Percentiles rank a stretch among this genome's conserved stretches.
phyloP scores from a whole-genome alignment of 768 basidiomycete species.

The Serpula lacrymans region DNA sequence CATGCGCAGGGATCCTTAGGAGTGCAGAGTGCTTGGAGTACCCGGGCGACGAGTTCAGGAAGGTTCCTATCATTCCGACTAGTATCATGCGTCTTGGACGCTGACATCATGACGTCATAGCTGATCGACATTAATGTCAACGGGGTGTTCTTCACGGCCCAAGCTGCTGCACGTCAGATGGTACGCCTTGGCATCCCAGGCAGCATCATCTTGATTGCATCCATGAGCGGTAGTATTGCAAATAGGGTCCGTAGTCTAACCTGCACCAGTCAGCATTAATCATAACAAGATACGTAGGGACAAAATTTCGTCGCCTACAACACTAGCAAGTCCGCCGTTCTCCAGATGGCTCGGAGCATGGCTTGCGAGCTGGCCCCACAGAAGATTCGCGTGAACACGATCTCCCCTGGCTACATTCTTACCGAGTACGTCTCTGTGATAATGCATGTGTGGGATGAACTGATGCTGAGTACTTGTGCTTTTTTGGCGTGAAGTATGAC shows the following conservation, averaged over 20 bases:
- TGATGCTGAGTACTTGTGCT: no score
- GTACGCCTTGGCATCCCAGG: constrained; percentile 42
- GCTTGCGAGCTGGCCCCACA: constrained; percentile 71
- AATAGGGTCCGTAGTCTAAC: constrained; percentile 59
- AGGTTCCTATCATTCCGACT: constrained; percentile 40
- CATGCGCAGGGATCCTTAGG: constrained; percentile 76
- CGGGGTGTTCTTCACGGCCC: constrained; percentile 58
- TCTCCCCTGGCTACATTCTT: constrained; percentile 77
- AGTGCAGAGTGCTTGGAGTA: no score
- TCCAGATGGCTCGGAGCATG: constrained; percentile 82
- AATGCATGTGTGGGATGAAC: no score
- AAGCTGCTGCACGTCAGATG: constrained; percentile 61
- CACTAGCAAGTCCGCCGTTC: constrained; percentile 70
- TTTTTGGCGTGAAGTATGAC: no score
- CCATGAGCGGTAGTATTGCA: constrained; percentile 65
- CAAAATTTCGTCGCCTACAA: constrained; percentile 78
- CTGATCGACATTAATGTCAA: constrained; percentile 65
- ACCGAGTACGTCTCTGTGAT: no score
- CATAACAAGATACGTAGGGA: constrained; percentile 42
- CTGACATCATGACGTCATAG: no score
- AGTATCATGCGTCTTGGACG: no score
- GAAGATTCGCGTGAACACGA: constrained; percentile 68
- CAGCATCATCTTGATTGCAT: constrained; percentile 57
- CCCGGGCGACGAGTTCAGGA: constrained; percentile 58
- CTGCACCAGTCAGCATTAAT: no score